Evolutionary conservation across 805 yeast genomes (phyloP), one percentile per base, ranked within the genome.

Genomic region (Candida berthetii): DNA sequence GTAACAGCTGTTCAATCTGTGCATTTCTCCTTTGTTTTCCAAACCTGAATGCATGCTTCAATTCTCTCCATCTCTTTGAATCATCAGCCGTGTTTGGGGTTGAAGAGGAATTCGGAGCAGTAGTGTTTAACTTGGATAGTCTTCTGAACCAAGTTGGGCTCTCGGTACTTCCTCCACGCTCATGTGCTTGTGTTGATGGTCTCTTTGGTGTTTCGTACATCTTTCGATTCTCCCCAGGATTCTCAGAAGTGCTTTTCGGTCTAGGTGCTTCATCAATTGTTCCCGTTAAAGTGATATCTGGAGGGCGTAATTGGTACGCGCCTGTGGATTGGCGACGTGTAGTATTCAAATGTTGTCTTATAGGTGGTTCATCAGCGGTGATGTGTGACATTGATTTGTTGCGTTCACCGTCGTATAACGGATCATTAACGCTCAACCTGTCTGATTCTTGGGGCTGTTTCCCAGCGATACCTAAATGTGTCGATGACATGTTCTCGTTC

Each of bases 11-110:
- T 22, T 8, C 36, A 40, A 18, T 17, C 20, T 7, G 3, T 6
- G 5, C n/a, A 5, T 38, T 39, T 29, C 43, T 40, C 31, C 38
- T 48, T 14, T 34, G 24, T 19, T 43, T 46, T 3, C 49, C 52
- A 40, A 56, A 48, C 39, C 52, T 57, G 43, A 57, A 53, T 1
- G 50, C 60, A 18, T 50, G 53, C 11, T 52, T 55, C 42, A 55
- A 46, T n/a, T 54, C 60, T 27, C 45, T 51, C 58, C 58, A 55
- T 42, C 46, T 46, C 27, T 27, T 46, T 0, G 47, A 49, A 7
- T 42, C 46, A 15, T 40, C 39, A 17, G 19, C 22, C 4, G 20
- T 33, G 24, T 19, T 33, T 9, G 35, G 18, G 3, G 10, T 16
- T 15, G 22, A 32, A 22, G 16, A 15, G 6, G 31, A 17, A 27